Percentiles rank a stretch among this genome's conserved stretches.
Evolutionary conservation across 2,329 filamentous ascomycete genomes (phyloP).

Genomic region (Leptosphaerulina australis): DNA sequence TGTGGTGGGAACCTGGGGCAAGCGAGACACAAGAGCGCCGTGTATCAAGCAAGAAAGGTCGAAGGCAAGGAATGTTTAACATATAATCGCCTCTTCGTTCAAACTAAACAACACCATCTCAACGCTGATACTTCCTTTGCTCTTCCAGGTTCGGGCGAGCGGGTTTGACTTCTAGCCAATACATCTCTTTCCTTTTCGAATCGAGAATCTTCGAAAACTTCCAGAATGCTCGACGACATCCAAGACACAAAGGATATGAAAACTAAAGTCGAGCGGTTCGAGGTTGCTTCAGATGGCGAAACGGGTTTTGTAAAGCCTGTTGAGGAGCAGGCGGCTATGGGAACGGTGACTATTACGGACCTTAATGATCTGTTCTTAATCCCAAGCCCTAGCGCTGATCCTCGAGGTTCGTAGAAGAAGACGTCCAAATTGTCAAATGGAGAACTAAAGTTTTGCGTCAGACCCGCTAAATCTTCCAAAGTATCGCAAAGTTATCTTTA

Average conservation of each 20-base stretch:
- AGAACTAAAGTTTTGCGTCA: constrained; percentile 21
- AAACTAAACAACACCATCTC: constrained; percentile 3
- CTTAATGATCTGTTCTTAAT: constrained; percentile 33
- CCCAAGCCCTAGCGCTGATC: constrained; percentile 38
- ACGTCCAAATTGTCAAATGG: background rate
- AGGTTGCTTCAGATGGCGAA: constrained; percentile 16
- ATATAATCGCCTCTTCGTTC: constrained; percentile 4
- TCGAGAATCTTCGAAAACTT: background rate
- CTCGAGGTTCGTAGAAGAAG: constrained; percentile 26
- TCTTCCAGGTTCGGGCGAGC: constrained; percentile 19
- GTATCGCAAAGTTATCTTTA: constrained; percentile 38
- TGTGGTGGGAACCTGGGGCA: constrained; percentile 7
- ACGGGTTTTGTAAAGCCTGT: constrained; percentile 13
- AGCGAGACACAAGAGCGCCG: constrained; percentile 4
- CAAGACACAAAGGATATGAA: constrained; percentile 19
- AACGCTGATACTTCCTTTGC: constrained; percentile 7
- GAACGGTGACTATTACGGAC: constrained; percentile 40
- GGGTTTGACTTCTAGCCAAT: constrained; percentile 7
- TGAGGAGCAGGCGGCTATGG: constrained; percentile 27
- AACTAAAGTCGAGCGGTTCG: constrained; percentile 22
- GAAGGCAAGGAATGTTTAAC: constrained; percentile 3
- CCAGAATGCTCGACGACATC: constrained; percentile 8
- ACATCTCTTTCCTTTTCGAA: background rate
- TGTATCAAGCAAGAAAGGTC: background rate
- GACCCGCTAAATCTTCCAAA: constrained; percentile 40